Evolutionary conservation across 2,329 filamentous ascomycete species (phyloP).

Genomic region (Fusarium goolgardi): DNA sequence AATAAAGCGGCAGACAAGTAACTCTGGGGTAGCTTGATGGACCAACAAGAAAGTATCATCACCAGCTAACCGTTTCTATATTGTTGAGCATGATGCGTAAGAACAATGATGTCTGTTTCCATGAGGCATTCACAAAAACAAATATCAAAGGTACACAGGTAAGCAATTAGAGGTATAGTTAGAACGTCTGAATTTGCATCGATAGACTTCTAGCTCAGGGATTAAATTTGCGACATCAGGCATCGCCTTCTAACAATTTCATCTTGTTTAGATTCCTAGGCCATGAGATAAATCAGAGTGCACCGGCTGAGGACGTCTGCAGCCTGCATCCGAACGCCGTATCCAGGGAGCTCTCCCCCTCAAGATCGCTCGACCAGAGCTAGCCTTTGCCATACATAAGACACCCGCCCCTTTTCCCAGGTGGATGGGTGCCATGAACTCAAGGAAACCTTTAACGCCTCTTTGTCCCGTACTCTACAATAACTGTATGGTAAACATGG

Average conservation of each 20-base stretch:
- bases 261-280: constrained; percentile 17
- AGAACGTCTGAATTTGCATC: neutral
- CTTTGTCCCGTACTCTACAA: constrained; percentile 38
- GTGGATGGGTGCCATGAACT: constrained; percentile 20
- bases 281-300: constrained; percentile 32
- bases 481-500: constrained; percentile 6
- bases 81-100: too few species aligned
- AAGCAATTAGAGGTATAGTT: neutral
- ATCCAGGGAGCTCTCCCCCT: constrained; percentile 36
- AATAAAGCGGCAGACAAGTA: neutral
- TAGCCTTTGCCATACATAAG: constrained; percentile 39
- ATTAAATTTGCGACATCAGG: constrained; percentile 4
- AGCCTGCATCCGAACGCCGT: constrained; percentile 46
- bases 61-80: neutral
- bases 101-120: neutral
- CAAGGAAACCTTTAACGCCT: constrained; percentile 40
- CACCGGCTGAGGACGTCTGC: constrained; percentile 34
- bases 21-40: neutral
- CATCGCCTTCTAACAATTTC: constrained; percentile 29
- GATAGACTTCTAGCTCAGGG: neutral
- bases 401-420: constrained; percentile 28
- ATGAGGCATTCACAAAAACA: neutral
- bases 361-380: constrained; percentile 30
- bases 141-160: neutral
- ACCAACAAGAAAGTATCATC: neutral